Evolutionary conservation across 164 flowering plant genomes (phyloP).

Genomic region (Dillenia turbinata): DNA sequence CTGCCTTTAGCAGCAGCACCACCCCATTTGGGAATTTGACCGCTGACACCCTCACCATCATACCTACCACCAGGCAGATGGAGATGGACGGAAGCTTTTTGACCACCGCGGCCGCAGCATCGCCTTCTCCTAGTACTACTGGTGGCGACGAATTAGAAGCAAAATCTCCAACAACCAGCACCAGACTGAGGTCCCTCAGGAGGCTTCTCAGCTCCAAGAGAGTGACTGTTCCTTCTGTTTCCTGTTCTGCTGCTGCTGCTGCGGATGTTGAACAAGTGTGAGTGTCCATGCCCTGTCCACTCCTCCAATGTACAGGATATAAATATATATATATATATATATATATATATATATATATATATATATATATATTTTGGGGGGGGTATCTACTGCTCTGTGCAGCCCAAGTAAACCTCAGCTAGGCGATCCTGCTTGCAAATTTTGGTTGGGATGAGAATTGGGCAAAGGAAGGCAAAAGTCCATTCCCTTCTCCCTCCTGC

Average conservation of each 20-base stretch:
- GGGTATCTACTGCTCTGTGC: too few relatives aligned
- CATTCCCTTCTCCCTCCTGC: too few relatives aligned
- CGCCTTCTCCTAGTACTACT: slow-evolving; percentile 16
- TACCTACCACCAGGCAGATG: background rate
- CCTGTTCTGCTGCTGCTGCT: slow-evolving; percentile 5
- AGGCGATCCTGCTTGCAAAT: too few relatives aligned
- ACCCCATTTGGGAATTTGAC: slow-evolving; percentile 28
- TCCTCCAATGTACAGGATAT: too few relatives aligned
- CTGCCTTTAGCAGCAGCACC: slow-evolving; percentile 5
- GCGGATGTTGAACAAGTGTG: slow-evolving; percentile 13
- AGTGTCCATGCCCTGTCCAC: too few relatives aligned
- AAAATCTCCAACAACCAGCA: slow-evolving; percentile 34
- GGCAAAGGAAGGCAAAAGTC: too few relatives aligned
- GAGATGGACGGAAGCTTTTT: slow-evolving; percentile 12
- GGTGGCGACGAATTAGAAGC: slow-evolving; percentile 34
- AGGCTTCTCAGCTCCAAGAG: slow-evolving; percentile 64
- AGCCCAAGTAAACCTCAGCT: too few relatives aligned
- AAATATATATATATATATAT: too few relatives aligned
- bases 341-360: too few relatives aligned
- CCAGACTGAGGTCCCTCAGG: slow-evolving; percentile 52
- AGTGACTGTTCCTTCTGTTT: slow-evolving; percentile 31
- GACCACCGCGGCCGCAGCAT: slow-evolving; percentile 3
- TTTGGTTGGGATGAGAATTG: too few relatives aligned
- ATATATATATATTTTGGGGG: too few relatives aligned
- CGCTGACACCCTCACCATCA: slow-evolving; percentile 42